Conservation (phyloP, 352 stramenopile species). For the Phytophthora syringae region DNA sequence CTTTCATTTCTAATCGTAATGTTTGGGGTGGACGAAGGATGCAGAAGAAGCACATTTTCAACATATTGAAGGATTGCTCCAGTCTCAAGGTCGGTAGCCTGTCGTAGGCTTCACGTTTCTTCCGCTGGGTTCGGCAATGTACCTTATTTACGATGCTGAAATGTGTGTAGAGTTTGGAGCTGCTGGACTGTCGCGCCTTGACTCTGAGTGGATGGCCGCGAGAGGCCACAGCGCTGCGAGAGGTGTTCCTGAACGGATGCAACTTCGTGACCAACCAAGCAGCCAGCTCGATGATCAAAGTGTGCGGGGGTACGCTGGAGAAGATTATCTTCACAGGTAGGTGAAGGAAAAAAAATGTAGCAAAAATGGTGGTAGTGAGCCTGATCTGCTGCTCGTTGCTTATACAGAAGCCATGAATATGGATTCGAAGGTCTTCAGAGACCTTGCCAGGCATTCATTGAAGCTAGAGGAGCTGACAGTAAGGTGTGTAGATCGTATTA, state of each 20-base stretch:
- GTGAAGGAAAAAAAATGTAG: background rate
- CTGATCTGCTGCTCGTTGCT: slow-evolving; percentile 7
- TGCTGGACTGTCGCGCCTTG: slow-evolving; percentile 63
- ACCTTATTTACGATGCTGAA: slow-evolving; percentile 8
- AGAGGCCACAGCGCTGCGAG: slow-evolving; percentile 32
- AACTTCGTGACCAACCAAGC: slow-evolving; percentile 55
- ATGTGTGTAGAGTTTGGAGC: slow-evolving; percentile 53
- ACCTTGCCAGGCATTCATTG: slow-evolving; percentile 37
- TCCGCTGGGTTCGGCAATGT: slow-evolving; percentile 1
- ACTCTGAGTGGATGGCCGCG: slow-evolving; percentile 52
- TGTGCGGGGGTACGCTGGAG: slow-evolving; percentile 43
- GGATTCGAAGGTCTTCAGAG: slow-evolving; percentile 51
- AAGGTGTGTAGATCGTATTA: slow-evolving; percentile 33
- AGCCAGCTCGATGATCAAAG: slow-evolving; percentile 41
- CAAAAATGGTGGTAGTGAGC: background rate
- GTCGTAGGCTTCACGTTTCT: background rate
- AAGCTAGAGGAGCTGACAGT: slow-evolving; percentile 56
- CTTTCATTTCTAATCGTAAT: slow-evolving; percentile 21
- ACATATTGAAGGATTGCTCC: slow-evolving; percentile 43
- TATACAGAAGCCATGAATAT: slow-evolving; percentile 47
- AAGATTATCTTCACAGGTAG: slow-evolving; percentile 58
- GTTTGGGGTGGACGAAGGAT: slow-evolving; percentile 32
- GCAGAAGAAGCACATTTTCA: slow-evolving; percentile 61
- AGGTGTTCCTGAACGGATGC: slow-evolving; percentile 60
- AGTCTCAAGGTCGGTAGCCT: slow-evolving; percentile 36